Evolutionary conservation across 495 filamentous ascomycete species (phyloP), one percentile per base, ranked within the genome.

Genomic region (Terfezia boudieri): DNA sequence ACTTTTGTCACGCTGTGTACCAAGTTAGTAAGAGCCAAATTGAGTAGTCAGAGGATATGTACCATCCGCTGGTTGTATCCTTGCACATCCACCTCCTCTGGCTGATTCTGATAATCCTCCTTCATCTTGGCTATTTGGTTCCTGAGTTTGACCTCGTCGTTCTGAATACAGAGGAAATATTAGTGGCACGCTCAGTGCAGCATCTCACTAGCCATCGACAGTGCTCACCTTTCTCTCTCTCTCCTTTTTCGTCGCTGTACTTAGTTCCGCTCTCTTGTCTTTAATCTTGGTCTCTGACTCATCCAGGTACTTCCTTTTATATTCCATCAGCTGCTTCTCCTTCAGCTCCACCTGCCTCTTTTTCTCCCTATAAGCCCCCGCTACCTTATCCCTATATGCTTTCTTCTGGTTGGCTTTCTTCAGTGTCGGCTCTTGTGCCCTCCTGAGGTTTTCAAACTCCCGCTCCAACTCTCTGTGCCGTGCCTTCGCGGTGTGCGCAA

Each of bases 371-470:
- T 80, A 73, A 23, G 67, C 63, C 10, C 70, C 70, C 9, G 82
- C 72, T 14, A 75, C 60, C 8, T 64, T 67, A 2, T 66, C 57
- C 52, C 65, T 63, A 57, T 90, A 90, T 10, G 67, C 64, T 57
- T 82, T 67, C 65, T 89, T 93, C 12, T 63, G 63, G 53, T 77
- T 79, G 35, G 83, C 74, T 2, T 78, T 76, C 59, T 72, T 60
- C 53, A 93, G 60, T 0, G 78, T 74, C 53, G 90, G 90, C 26
- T 76, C 78, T 2, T 80, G 70, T 22, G 81, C 74, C 0, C 68
- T 50, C 59, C 82, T 66, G 14, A 94, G 67, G 22, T 69, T 66
- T 43, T 71, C 68, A 1, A 84, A 68, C 52, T 79, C 74, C 9
- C 56, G 60, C 38, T 73, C 60, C 70, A 64, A 72, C 43, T 60